These are phyloP conservation scores for Balamuthia mandrillaris DNA, from an alignment of 208 protist genomes.

Conservation along the genomic window DNA sequence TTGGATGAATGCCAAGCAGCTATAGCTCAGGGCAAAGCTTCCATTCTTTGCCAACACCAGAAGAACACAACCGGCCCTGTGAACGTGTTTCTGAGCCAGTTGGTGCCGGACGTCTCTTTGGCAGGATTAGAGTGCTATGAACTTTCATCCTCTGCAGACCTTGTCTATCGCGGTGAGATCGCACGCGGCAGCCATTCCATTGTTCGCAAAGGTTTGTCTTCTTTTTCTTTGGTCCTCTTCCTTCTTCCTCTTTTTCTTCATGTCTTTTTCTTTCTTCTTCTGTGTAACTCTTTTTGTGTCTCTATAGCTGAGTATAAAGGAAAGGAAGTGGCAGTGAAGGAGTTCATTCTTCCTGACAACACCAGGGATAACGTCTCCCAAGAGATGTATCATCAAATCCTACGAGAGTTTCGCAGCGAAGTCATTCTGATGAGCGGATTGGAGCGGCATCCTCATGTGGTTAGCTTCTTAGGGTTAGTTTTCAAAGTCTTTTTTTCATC, in stretches of 20 bases:
- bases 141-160: no score
- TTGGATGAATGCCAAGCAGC: slow-evolving; percentile 10
- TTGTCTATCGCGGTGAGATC: no score
- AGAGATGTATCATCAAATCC: neutral
- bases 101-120: slow-evolving; percentile 7
- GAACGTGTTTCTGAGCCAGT: slow-evolving; percentile 14
- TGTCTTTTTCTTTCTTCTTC: no score
- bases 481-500: neutral
- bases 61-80: neutral
- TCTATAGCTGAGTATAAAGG: neutral
- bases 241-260: no score
- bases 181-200: no score
- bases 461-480: neutral
- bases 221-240: no score
- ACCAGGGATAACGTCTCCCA: neutral
- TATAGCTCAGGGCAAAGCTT: neutral
- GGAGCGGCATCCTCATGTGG: neutral
- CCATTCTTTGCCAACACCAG: neutral
- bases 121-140: neutral
- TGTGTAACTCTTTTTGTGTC: no score
- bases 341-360: neutral
- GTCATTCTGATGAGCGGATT: neutral
- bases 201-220: no score
- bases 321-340: slow-evolving; percentile 17
- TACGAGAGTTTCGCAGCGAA: slow-evolving; percentile 3